Conservation (phyloP, 78 protist genomes). For the Emiliania huxleyi region DNA sequence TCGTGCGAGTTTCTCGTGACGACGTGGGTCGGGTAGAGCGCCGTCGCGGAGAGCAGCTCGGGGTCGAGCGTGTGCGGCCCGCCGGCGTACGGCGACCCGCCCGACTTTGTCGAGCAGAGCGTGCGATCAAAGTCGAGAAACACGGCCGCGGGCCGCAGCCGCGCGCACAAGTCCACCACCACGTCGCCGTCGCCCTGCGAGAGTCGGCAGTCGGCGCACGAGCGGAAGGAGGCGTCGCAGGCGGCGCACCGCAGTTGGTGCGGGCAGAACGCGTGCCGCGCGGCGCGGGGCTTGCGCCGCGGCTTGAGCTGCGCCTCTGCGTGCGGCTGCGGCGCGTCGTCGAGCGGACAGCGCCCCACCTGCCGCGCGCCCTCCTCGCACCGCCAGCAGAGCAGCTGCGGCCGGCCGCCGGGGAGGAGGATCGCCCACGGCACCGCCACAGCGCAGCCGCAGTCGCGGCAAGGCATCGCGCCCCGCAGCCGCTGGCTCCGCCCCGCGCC, state of each 20-base stretch:
- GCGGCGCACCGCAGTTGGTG: background rate
- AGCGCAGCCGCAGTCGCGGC: background rate
- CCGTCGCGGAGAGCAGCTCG: background rate
- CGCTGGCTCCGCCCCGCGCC: background rate
- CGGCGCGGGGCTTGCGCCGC: background rate
- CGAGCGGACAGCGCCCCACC: background rate
- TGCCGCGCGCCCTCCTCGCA: background rate
- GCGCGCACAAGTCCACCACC: background rate
- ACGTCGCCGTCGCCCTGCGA: background rate
- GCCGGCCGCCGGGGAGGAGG: background rate
- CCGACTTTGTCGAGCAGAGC: background rate
- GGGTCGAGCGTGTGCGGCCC: background rate
- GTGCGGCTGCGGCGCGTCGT: background rate
- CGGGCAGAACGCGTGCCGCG: background rate
- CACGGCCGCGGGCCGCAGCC: background rate
- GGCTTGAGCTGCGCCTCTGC: background rate
- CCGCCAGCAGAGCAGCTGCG: background rate
- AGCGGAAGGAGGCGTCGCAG: background rate
- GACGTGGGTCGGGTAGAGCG: background rate
- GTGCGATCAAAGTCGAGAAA: background rate
- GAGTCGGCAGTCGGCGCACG: background rate
- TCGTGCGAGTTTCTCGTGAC: background rate
- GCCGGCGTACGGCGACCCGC: background rate
- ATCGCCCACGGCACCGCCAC: background rate
- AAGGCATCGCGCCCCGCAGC: background rate